phyloP scores from a whole-genome alignment of 2,329 filamentous ascomycete genomes.

The Coniochaeta hoffmannii region DNA sequence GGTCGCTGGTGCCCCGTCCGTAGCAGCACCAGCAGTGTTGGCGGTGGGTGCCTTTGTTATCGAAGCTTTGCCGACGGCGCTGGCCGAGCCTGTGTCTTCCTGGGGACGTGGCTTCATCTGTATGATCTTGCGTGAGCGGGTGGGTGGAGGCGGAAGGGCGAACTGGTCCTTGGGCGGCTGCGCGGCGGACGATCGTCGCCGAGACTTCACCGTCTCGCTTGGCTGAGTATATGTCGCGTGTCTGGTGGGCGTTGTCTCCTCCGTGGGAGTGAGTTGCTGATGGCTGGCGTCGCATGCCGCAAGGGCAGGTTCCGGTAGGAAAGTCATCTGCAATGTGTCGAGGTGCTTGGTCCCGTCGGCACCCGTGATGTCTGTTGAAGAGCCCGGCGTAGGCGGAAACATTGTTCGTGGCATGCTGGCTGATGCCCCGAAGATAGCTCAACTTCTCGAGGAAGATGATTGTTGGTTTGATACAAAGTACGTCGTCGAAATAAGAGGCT shows the following conservation, averaged over 20 bases:
- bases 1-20: constrained; percentile 5
- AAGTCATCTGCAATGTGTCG: constrained; percentile 56
- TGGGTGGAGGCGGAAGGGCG: constrained; percentile 83
- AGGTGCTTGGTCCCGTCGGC: constrained; percentile 59
- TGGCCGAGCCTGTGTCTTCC: constrained; percentile 23
- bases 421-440: neutral
- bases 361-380: constrained; percentile 71
- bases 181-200: constrained; percentile 41
- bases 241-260: constrained; percentile 12
- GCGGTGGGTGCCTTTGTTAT: neutral
- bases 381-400: constrained; percentile 68
- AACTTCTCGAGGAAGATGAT: no score
- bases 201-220: constrained; percentile 44
- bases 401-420: constrained; percentile 56
- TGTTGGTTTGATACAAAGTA: no score
- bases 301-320: constrained; percentile 72
- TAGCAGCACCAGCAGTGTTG: constrained; percentile 6
- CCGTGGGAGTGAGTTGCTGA: constrained; percentile 26
- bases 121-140: constrained; percentile 89
- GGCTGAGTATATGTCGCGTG: constrained; percentile 14
- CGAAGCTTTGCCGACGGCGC: constrained; percentile 8
- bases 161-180: constrained; percentile 55
- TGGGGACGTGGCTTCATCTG: constrained; percentile 77
- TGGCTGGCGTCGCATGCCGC: neutral
- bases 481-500: neutral